These are phyloP conservation scores for Fraxinus americana DNA, from an alignment of 257 asterid genomes.

Conservation along the genomic window DNA sequence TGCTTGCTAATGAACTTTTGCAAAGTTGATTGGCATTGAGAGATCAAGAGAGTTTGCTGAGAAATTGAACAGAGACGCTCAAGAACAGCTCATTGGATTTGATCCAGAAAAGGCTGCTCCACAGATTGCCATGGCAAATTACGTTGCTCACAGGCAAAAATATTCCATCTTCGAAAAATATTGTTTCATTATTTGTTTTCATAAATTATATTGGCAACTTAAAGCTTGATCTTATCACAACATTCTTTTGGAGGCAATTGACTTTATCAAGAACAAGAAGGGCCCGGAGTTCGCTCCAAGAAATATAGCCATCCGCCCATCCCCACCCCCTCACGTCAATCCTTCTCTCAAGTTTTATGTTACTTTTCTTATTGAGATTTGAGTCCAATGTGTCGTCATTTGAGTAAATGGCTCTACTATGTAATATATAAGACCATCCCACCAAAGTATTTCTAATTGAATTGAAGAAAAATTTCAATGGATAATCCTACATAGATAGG, in stretches of 20 bases:
- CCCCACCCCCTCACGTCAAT: too few species aligned
- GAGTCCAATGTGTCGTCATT: too few species aligned
- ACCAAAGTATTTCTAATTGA: too few species aligned
- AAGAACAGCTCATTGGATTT: slow-evolving; percentile 37
- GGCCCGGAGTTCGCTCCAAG: too few species aligned
- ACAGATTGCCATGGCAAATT: slow-evolving; percentile 37
- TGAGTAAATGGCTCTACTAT: too few species aligned
- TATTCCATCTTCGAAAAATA: not conserved
- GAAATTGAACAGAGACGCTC: slow-evolving; percentile 36
- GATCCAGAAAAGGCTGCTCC: slow-evolving; percentile 44
- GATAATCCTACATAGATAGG: too few species aligned
- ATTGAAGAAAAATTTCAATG: too few species aligned
- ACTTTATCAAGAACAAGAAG: too few species aligned
- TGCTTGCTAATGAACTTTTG: slow-evolving; percentile 37
- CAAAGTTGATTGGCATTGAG: slow-evolving; percentile 41
- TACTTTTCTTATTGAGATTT: not conserved
- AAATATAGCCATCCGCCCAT: too few species aligned
- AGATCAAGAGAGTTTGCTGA: slow-evolving; percentile 32
- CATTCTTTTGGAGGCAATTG: too few species aligned
- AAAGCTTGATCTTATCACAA: not conserved
- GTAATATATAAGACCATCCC: too few species aligned
- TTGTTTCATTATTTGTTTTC: not conserved
- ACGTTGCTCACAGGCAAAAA: slow-evolving; percentile 36
- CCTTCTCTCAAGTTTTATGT: not conserved
- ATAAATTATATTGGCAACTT: too few species aligned